A percentile compares a stretch with the other conserved stretches of the same genome.
Evolutionary conservation across 106 monocot species (phyloP).

Genomic region (Dendrobium officinale): DNA sequence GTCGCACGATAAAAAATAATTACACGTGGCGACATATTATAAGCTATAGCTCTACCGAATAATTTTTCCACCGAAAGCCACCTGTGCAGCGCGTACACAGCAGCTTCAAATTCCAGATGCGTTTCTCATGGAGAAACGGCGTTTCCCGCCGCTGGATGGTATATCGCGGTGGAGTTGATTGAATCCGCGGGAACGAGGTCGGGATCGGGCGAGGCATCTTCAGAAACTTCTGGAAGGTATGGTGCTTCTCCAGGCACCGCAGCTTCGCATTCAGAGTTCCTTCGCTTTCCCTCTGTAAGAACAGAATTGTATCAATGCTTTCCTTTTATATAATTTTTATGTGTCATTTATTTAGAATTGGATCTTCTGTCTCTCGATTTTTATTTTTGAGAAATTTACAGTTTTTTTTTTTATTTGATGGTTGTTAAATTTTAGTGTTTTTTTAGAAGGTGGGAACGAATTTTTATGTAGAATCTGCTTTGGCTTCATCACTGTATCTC

Average conservation of each 20-base stretch:
- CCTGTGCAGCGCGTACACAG: too few species aligned
- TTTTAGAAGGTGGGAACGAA: too few species aligned
- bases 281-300: neutral
- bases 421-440: too few species aligned
- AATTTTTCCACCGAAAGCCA: too few species aligned
- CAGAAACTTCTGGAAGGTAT: constrained; percentile 6
- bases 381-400: neutral
- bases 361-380: too few species aligned
- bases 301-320: neutral
- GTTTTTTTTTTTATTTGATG: neutral
- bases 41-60: too few species aligned
- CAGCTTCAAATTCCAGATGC: too few species aligned
- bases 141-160: neutral
- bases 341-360: too few species aligned
- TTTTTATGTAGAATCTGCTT: neutral
- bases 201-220: neutral
- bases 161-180: neutral
- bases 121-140: neutral
- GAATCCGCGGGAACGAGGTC: neutral
- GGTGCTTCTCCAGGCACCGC: neutral
- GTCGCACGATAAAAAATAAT: too few species aligned
- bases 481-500: neutral
- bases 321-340: neutral
- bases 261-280: neutral
- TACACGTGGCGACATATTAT: too few species aligned